Evolutionary conservation across 345 rosid genomes (phyloP), one percentile per base, ranked within the genome.

Genomic region (Conringia planisiliqua): DNA sequence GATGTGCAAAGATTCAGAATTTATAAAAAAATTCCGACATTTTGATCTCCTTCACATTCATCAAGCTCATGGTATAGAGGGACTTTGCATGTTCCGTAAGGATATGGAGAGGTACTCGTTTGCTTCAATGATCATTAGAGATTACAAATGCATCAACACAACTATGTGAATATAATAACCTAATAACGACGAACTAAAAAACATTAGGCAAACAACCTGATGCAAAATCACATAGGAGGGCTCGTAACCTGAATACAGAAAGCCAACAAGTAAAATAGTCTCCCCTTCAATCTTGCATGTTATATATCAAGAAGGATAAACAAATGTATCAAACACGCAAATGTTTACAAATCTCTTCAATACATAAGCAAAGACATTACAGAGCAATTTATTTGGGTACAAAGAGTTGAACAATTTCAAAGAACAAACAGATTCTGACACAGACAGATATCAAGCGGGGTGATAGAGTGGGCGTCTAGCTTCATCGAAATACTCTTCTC

Each of bases 401-500:
- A 62, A 27, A 60, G 36, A n/a, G 14, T 8, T 48, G 36, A 72
- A 54, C 18, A 44, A 32, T 24, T 22, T 8, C 33, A 60, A 38
- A 24, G 10, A 39, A 58, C 20, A 52, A 57, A 30, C 6, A 68
- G 39, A 18, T 60, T 10, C 22, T 7, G 18, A 50, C 1, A 62
- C 17, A 60, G 46, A 48, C 58, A 54, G 4, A 33, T 4, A 26
- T 2, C 71, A 76, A 70, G 80, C 75, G 8, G 80, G 48, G 76
- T 70, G 35, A 63, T 76, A 86, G 29, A 90, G 90, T 0, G 98
- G 99, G 54, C 98, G 98, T 80, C 99, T 86, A 81, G 74, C 73
- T 79, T 96, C 99, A 33, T 92, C 88, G 42, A 92, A 92, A 81
- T 77, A 96, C 80, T 89, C 86, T 3, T 92, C 94, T 4, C 88